Evolutionary conservation across 2,329 filamentous ascomycete species (phyloP), one percentile per base, ranked within the genome.

Genomic region (Furcasterigmium sp.): DNA sequence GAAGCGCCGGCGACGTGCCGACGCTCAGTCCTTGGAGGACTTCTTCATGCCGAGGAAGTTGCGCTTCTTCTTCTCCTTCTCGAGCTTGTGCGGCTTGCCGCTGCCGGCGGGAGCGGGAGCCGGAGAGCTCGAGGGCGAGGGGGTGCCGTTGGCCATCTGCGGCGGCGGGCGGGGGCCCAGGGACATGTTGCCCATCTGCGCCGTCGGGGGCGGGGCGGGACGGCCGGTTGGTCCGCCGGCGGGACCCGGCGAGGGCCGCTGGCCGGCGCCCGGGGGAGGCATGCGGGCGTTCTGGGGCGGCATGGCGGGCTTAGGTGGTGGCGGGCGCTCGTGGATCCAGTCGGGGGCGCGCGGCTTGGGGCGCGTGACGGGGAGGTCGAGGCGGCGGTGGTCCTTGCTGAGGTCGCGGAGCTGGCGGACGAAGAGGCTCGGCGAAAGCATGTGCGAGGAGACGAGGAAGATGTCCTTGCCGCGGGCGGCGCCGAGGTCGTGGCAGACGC

Each of bases 391-490:
- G 56, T 90, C 85, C 28, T 80, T 76, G 47, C 83, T 85, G 13
- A 97, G 73, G 56, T 95, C 90, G 15, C 81, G 78, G 2, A 96
- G 68, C 61, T 97, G 91, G 30, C 86, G 82, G 26, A 95, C 66
- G 61, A 91, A 98, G 17, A 94, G 73, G 34, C 80, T 72, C 0
- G 93, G 91, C 1, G 84, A 93, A 37, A 95, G 72, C 91, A 98
- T 96, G 60, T 98, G 93, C 19, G 86, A 91, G 0, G 88, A 93
- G 15, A 85, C 80, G 5, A 98, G 78, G 60, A 94, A 87, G n/a
- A 97, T 71, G 54, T 98, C 93, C 51, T 85, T 81, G 41, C 80
- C 81, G 37, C 81, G 81, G 39, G 81, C 70, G 41, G 82, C 76
- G 3, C 87, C 85, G 20, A 91, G 70, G 56, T 96, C 89, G 60